A percentile compares a stretch with the other conserved stretches of the same genome.
Evolutionary conservation across 305 asterid species (phyloP).

Genomic region (Solanum aculeatissimum): DNA sequence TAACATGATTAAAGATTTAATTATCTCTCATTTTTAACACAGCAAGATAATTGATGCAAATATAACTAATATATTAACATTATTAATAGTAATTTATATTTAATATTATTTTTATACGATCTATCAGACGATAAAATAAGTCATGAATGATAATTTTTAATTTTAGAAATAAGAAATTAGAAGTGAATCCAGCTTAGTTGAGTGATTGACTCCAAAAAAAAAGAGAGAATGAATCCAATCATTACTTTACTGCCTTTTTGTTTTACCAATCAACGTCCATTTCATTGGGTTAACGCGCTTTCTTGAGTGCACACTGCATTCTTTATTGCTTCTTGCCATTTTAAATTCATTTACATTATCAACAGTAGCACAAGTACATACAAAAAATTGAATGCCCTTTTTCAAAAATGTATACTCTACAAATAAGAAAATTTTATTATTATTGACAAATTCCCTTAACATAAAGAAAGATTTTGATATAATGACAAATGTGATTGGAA

Average conservation of each 20-base stretch:
- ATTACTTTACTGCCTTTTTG: neutral
- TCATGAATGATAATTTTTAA: too few species aligned
- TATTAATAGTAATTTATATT: too few species aligned
- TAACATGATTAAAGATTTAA: too few species aligned
- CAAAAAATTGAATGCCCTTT: too few species aligned
- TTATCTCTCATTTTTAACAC: too few species aligned
- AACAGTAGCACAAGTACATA: too few species aligned
- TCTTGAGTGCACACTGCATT: neutral
- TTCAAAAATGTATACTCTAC: neutral
- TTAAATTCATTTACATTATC: too few species aligned
- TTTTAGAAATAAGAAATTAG: too few species aligned
- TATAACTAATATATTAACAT: too few species aligned
- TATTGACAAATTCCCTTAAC: neutral
- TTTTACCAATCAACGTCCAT: neutral
- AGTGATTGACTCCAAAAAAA: neutral
- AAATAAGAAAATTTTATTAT: neutral
- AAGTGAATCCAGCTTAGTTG: neutral
- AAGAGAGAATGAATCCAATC: neutral
- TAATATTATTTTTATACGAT: too few species aligned
- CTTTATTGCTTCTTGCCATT: neutral
- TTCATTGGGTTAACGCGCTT: neutral
- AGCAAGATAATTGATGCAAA: too few species aligned
- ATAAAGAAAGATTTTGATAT: neutral
- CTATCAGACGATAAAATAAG: too few species aligned
- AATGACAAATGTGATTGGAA: neutral